Percentiles rank a stretch among this genome's conserved stretches.
These are phyloP conservation scores for Cercospora zeina DNA, from an alignment of 2,329 filamentous ascomycete genomes.

Conservation along the genomic window DNA sequence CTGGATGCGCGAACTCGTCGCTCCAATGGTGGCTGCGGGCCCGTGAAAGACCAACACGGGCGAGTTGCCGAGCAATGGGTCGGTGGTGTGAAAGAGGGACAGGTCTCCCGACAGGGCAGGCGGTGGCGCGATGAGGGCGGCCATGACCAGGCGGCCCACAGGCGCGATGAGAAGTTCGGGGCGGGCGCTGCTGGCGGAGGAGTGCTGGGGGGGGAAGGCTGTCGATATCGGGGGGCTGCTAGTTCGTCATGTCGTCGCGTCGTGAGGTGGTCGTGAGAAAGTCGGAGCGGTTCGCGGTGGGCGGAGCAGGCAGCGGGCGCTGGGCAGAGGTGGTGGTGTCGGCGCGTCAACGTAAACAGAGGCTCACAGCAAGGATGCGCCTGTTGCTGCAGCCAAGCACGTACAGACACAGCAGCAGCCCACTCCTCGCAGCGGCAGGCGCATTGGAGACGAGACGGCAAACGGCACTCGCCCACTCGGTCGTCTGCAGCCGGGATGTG, in stretches of 20 bases:
- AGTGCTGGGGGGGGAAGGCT: neutral
- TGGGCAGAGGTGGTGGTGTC: neutral
- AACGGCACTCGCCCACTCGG: too few relatives aligned
- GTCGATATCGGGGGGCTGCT: conserved; percentile 16
- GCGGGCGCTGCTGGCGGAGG: neutral
- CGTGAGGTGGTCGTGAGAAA: conserved; percentile 19
- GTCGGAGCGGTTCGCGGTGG: neutral
- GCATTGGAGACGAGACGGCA: neutral
- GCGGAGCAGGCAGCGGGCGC: neutral
- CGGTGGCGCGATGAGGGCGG: conserved; percentile 76
- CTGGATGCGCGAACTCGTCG: conserved; percentile 92
- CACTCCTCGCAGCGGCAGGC: conserved; percentile 2
- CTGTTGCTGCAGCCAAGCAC: neutral
- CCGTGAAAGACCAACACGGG: conserved; percentile 90
- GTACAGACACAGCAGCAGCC: neutral
- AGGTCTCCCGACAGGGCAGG: conserved; percentile 75
- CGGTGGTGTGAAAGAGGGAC: conserved; percentile 83
- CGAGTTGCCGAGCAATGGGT: conserved; percentile 77
- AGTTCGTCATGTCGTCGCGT: conserved; percentile 20
- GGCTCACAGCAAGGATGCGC: neutral
- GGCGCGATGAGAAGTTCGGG: neutral
- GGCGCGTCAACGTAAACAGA: conserved; percentile 1
- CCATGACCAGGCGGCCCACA: conserved; percentile 58
- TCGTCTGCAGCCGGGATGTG: neutral
- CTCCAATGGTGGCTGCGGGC: conserved; percentile 70